A percentile compares a stretch with the other conserved stretches of the same genome.
These are phyloP conservation scores for Cyberlindnera xylosilytica DNA, from an alignment of 805 yeast species.

Conservation along the genomic window DNA sequence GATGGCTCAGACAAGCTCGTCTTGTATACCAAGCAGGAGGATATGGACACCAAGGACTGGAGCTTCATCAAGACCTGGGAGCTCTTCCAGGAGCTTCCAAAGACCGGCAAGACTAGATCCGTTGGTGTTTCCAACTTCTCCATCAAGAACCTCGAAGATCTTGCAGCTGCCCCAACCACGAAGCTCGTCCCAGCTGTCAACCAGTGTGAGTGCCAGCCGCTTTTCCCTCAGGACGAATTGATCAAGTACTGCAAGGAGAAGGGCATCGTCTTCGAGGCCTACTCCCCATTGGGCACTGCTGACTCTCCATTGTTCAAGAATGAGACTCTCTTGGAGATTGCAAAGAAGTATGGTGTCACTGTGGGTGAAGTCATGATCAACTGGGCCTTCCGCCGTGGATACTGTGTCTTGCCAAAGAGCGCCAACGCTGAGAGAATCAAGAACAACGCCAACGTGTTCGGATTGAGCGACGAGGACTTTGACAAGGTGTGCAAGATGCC, in stretches of 20 bases:
- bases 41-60: constrained; percentile 55
- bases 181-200: constrained; percentile 20
- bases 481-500: constrained; percentile 22
- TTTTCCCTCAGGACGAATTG: constrained; percentile 17
- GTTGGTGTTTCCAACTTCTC: constrained; percentile 27
- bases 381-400: constrained; percentile 58
- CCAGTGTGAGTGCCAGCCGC: constrained; percentile 25
- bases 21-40: constrained; percentile 30
- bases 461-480: constrained; percentile 35
- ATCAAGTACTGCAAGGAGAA: constrained; percentile 11
- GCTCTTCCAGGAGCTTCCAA: constrained; percentile 14
- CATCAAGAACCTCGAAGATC: constrained; percentile 16
- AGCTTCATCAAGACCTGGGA: constrained; percentile 18
- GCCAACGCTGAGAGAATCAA: constrained; percentile 41
- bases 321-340: constrained; percentile 40
- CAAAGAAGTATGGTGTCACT: constrained; percentile 34
- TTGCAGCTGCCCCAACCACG: constrained; percentile 14
- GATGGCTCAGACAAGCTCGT: constrained; percentile 4
- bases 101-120: constrained; percentile 16
- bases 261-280: constrained; percentile 18
- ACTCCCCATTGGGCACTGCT: constrained; percentile 20
- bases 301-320: constrained; percentile 31
- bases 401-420: constrained; percentile 53
- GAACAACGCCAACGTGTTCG: constrained; percentile 31
- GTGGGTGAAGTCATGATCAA: constrained; percentile 54